These are phyloP conservation scores for Sindora glabra DNA, from an alignment of 306 rosid genomes.

Conservation along the genomic window DNA sequence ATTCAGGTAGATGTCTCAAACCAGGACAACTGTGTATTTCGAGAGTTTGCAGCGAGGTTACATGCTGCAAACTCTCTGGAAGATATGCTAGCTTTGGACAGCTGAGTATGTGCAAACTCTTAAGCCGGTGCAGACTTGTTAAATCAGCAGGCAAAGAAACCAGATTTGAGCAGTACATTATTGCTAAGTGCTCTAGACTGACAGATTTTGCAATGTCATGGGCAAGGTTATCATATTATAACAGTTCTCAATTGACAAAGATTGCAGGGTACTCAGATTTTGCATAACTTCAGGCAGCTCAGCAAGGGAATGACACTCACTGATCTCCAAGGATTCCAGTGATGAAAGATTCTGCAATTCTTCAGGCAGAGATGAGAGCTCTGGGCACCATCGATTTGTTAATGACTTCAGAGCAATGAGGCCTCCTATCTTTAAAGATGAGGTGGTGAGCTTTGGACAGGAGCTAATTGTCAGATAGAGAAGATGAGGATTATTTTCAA, in stretches of 20 bases:
- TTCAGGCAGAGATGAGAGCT: not conserved
- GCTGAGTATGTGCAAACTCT: conserved; percentile 11
- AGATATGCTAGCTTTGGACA: conserved; percentile 10
- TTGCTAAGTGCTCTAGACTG: conserved; percentile 14
- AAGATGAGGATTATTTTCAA: conserved; percentile 5
- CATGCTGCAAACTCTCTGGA: conserved; percentile 5
- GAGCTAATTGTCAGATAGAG: conserved; percentile 11
- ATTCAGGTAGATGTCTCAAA: conserved; percentile 2
- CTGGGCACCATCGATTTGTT: conserved; percentile 9
- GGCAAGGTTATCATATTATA: conserved; percentile 1
- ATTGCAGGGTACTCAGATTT: conserved; percentile 3
- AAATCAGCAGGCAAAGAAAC: not conserved
- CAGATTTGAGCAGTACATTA: conserved; percentile 19
- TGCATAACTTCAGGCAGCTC: conserved; percentile 7
- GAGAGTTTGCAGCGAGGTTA: conserved; percentile 7
- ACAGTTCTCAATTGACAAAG: conserved; percentile 25
- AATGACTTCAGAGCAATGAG: not conserved
- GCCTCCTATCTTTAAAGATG: not conserved
- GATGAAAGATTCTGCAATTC: conserved; percentile 11
- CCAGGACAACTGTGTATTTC: conserved; percentile 14
- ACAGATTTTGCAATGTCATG: not conserved
- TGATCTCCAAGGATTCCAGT: conserved; percentile 15
- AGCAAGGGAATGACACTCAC: conserved; percentile 11
- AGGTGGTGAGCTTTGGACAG: not conserved
- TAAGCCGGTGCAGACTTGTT: not conserved